Evolutionary conservation across 2,329 filamentous ascomycete species (phyloP).

Genomic region (Tricladium varicosporioides): DNA sequence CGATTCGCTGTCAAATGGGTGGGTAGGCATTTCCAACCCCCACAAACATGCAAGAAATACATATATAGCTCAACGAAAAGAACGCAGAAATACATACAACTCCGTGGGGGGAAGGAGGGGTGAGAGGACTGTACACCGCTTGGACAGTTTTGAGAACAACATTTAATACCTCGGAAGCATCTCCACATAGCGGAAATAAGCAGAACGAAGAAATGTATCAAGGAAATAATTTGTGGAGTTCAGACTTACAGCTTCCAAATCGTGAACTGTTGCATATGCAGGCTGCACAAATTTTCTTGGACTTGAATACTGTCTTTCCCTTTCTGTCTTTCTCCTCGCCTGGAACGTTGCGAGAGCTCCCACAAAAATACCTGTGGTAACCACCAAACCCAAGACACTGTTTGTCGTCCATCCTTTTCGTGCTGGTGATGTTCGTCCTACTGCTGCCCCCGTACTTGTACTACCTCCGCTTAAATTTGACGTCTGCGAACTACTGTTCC

Average conservation of each 20-base stretch:
- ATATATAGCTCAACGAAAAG: not conserved
- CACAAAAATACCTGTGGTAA: slow-evolving; percentile 19
- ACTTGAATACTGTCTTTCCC: slow-evolving; percentile 29
- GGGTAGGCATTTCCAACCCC: not conserved
- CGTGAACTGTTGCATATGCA: slow-evolving; percentile 46
- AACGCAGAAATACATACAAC: not conserved
- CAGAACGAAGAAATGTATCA: not conserved
- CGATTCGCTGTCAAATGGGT: not conserved
- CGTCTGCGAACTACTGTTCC: slow-evolving; percentile 12
- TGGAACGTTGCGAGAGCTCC: slow-evolving; percentile 18
- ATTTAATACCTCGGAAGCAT: not conserved
- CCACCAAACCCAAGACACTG: slow-evolving; percentile 25
- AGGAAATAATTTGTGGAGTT: not conserved
- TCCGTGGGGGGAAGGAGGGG: no score
- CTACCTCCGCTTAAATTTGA: not conserved
- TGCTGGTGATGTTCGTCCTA: not conserved
- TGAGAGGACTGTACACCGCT: no score
- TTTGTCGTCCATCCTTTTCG: slow-evolving; percentile 25
- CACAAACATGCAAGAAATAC: not conserved
- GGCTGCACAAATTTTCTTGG: slow-evolving; percentile 28
- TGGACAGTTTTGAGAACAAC: not conserved
- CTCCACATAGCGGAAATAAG: not conserved
- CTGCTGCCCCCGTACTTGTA: not conserved
- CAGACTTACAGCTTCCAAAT: slow-evolving; percentile 49
- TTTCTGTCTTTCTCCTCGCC: slow-evolving; percentile 11